Evolutionary conservation across 108 stramenopile species (phyloP), one percentile per base, ranked within the genome.

Genomic region (Pseudonitzschia pungens): DNA sequence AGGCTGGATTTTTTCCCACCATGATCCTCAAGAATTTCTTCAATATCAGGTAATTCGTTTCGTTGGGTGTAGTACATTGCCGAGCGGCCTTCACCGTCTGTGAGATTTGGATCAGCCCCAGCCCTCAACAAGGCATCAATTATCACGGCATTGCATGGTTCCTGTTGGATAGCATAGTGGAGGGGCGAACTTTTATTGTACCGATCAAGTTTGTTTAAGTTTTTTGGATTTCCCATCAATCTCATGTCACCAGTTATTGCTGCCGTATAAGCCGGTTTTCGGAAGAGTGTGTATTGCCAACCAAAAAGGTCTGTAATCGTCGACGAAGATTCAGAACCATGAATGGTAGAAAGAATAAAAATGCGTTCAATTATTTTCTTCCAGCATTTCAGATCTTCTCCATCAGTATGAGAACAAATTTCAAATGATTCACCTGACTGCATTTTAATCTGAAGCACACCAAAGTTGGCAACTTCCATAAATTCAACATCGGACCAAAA

Each of bases 171-270:
- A 7, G 83, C 83, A 69, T 84, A 84, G 26, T 80, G 79, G 36
- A 84, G 36, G 28, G 83, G 79, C 28, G 83, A 70, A 41, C 64
- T 71, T 32, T 65, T 42, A 44, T 84, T 80, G 68, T 80, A 84
- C 8, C 11, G 22, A 60, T 84, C 83, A 1, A 77, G 70, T 20
- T 77, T 52, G 57, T 80, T 75, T 12, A 84, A 36, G 26, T 29
- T 51, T 65, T 42, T 15, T 16, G 75, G 29, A 28, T 72, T 63
- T 40, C 50, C 41, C 64, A 79, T 63, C 27, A 68, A 21, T 29
- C 50, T 48, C 11, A 72, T 26, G 65, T 74, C 44, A 22, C 54
- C 68, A 14, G 64, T 69, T 10, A 84, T 77, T 21, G 79, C 79
- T 57, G 70, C 57, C 12, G 79, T 80, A 40, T 77, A 84, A 14